Conservation (phyloP, 345 rosid species). For the Citrus sinensis region DVS_A1.0 CM039167.1:4431501-4432000, state of each 20-base stretch:
- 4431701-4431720: background rate
- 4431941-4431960: conserved; percentile 10
- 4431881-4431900: background rate
- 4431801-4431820: background rate
- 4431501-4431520: too few species aligned
- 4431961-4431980: conserved; percentile 1
- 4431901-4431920: background rate
- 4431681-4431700: background rate
- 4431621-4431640: too few species aligned
- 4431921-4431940: conserved; percentile 10
- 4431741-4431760: background rate
- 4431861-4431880: background rate
- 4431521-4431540: too few species aligned
- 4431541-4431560: too few species aligned
- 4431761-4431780: background rate
- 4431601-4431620: too few species aligned
- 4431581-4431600: too few species aligned
- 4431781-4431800: background rate
- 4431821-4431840: background rate
- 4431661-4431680: too few species aligned
- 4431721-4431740: too few species aligned
- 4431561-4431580: too few species aligned
- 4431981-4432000: background rate
- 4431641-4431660: too few species aligned
- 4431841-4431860: background rate